Evolutionary conservation across 2,329 filamentous ascomycete genomes (phyloP), one percentile per base, ranked within the genome.

Genomic region (Colletotrichum nymphaeae): DNA sequence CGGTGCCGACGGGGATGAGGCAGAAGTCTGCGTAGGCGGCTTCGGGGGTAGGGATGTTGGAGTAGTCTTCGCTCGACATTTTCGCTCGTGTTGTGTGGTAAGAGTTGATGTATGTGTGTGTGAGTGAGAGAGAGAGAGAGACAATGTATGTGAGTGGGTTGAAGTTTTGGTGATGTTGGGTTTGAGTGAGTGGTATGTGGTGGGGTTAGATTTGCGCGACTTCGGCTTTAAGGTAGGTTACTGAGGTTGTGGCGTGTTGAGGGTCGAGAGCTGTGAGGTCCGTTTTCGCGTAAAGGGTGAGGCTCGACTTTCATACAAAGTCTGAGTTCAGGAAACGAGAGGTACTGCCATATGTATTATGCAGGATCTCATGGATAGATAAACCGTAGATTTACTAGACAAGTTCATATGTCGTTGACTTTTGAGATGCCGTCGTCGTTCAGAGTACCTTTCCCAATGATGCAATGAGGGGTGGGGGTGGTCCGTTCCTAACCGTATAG

Each of bases 21-120:
- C 95, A 98, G 82, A 98, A 98, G 84, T 98, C 95, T 71, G 93
- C 95, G 67, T 93, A 94, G 84, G 94, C 97, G 70, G 91, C 86
- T 69, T 89, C 86, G 4, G 95, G 95, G 1, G 94, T 96, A 35
- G 88, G 78, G 67, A 92, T 79, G 53, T 81, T 81, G 32, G 82
- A 79, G 81, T 89, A 90, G 76, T 88, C 84, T 81, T 85, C 85
- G 14, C 66, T 32, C 16, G 66, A 62, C 67, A 73, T 73, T 12
- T 42, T 69, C 5, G 35, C 12, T 42, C 11, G 35, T 42, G 12
- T 3, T 42, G 35, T 16, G 12, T 42, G 14, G 35, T 14, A 12
- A 14, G 22, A 19, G 32, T 24, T 22, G 30, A 14, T 53, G 19
- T 11, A 28, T 58, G 42, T 24, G 16, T 6, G 8, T 6, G 24